Base-by-base conservation (phyloP, 1,284 basidiomycete genomes). In the Sutorius eximius region DNA sequence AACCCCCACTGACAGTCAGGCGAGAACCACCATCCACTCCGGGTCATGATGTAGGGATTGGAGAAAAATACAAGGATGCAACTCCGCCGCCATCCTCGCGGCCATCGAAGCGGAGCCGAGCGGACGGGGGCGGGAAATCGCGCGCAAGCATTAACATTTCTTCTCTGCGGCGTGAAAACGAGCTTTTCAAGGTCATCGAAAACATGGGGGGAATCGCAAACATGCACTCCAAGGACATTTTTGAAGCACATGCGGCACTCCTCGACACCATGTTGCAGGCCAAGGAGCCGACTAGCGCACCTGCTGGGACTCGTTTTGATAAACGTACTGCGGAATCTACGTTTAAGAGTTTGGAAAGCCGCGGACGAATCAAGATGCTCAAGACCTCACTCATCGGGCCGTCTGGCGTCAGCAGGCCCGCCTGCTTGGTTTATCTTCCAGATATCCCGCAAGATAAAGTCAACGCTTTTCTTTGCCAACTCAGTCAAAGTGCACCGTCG, bases 121-220 rank as follows among this genome's bases (percentile, higher is more conserved):
- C 56, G 11, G 50, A 51, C n/a, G 53, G 44, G 18, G 32, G 56
- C 6, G 51, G 51, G 12, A 64, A 55, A 45, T 64, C 61, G n/a
- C 73, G 74, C 18, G 63, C 71, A 11, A 80, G 73, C 59, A 75
- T 82, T 44, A 92, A 91, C 60, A 81, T 92, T 15, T 87, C 89
- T 13, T 80, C 85, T 57, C 73, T 88, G 27, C 84, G 89, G 11
- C 81, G 90, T 27, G 87, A 91, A 71, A 90, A 87, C 59, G 90
- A 92, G 68, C 70, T 91, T 42, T 67, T 83, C 45, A 82, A 80
- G 32, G 75, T 91, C 12, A 70, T 92, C 15, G 77, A 83, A 57
- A 76, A 75, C 33, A 72, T 80, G 53, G 84, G 85, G 7, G 89
- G 89, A 0, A 82, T 91, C 33, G 71, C 79, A 34, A 86, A 86